Base-by-base conservation (phyloP, 306 rosid species). In the Sindora glabra region DNA sequence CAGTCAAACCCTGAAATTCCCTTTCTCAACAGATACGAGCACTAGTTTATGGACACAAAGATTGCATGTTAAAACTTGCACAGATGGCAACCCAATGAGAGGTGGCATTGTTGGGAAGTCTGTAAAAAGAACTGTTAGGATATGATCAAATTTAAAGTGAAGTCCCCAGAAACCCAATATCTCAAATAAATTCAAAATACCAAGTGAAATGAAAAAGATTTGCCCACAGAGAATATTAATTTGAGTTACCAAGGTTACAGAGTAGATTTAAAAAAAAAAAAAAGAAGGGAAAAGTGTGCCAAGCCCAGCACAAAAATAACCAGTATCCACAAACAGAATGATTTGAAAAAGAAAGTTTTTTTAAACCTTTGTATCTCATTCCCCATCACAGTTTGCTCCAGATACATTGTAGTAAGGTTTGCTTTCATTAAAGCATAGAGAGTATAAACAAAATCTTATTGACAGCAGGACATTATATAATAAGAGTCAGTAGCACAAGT, bases 351-450 rank as follows among this genome's bases (percentile, higher is more conserved):
- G 23, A 42, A 16, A 64, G 12, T 27, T 25, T 37, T 41, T 44
- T 34, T n/a, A n/a, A n/a, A 44, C 36, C 13, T 25, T 30, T 17
- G 38, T 36, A 22, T 15, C 50, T 46, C 33, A 40, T 55, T 71
- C 63, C 3, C 9, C 45, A n/a, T 37, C 63, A 57, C 5, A 48
- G 61, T 48, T 63, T 53, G n/a, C 64, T 34, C 48, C 17, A 41
- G 48, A 71, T 53, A 41, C 32, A 53, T 62, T 17, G 48, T n/a
- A 69, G n/a, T n/a, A 48, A 40, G 34, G 16, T 36, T 69, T 67
- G 39, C 33, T 59, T 48, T 48, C 41, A 42, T 51, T 50, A 1
- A 16, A 23, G 18, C 5, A 29, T 10, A 12, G 38, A 34, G 11
- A 42, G 8, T 11, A 24, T 2, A n/a, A n/a, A n/a, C n/a, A n/a